A percentile compares a stretch with the other conserved stretches of the same genome.
phyloP scores from a whole-genome alignment of 2,329 filamentous ascomycete species.

The Stromatinia cepivora region DNA sequence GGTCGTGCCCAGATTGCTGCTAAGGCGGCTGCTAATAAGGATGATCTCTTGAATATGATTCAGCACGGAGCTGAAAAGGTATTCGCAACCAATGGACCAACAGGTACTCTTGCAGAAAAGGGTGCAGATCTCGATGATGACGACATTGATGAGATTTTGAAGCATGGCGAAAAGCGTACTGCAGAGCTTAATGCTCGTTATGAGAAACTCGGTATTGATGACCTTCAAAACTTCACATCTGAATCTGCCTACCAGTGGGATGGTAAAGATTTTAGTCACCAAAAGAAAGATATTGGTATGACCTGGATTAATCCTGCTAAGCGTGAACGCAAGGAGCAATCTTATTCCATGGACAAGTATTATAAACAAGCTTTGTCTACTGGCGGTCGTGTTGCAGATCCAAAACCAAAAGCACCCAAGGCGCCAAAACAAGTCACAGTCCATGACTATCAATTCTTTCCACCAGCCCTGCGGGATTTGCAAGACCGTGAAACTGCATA shows the following conservation, averaged over 20 bases:
- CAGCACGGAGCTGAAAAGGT: slow-evolving; percentile 97
- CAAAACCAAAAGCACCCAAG: slow-evolving; percentile 92
- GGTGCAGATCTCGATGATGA: slow-evolving; percentile 72
- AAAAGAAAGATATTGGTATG: slow-evolving; percentile 88
- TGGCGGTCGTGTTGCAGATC: slow-evolving; percentile 73
- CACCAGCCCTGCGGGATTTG: slow-evolving; percentile 76
- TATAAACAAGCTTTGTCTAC: slow-evolving; percentile 88
- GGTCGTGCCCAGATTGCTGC: slow-evolving; percentile 87
- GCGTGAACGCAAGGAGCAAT: slow-evolving; percentile 96
- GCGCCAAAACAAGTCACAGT: slow-evolving; percentile 89
- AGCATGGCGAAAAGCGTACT: slow-evolving; percentile 83
- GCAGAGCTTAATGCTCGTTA: slow-evolving; percentile 91
- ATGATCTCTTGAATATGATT: slow-evolving; percentile 96
- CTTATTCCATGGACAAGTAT: slow-evolving; percentile 98
- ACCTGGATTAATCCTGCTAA: slow-evolving; percentile 98
- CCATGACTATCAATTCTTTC: slow-evolving; percentile 98
- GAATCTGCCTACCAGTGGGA: slow-evolving; percentile 99
- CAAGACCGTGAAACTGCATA: slow-evolving; percentile 96
- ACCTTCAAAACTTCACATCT: slow-evolving; percentile 95
- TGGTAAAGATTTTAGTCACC: slow-evolving; percentile 88
- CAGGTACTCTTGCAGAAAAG: slow-evolving; percentile 59
- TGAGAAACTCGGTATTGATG: slow-evolving; percentile 94
- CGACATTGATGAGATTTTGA: slow-evolving; percentile 86
- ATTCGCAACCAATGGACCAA: slow-evolving; percentile 72
- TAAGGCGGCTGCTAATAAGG: slow-evolving; percentile 91